phyloP scores from a whole-genome alignment of 768 basidiomycete genomes.

The Mycena maculata region DNA sequence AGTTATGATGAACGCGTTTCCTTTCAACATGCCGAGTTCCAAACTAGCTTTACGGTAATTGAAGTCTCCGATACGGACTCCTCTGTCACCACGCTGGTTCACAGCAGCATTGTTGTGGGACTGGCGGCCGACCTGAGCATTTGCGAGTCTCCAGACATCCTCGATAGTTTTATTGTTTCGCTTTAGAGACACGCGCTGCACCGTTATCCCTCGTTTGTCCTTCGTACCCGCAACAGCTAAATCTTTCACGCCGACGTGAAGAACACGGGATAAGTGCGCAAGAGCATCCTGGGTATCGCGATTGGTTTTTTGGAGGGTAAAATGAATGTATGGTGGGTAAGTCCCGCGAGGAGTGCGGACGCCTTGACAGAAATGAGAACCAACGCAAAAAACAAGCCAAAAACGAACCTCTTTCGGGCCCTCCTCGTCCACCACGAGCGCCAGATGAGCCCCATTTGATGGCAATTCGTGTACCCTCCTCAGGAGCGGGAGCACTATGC shows the following conservation, averaged over 20 bases:
- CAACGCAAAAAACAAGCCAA: not conserved
- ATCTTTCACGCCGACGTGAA: conserved; percentile 85
- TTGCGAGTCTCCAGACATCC: conserved; percentile 86
- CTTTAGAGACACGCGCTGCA: conserved; percentile 88
- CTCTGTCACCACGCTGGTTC: conserved; percentile 86
- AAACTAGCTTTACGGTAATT: conserved; percentile 84
- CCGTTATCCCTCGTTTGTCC: conserved; percentile 97
- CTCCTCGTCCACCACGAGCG: conserved; percentile 62
- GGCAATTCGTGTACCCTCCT: conserved; percentile 79
- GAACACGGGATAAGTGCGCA: conserved; percentile 76
- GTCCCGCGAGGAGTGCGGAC: conserved; percentile 67
- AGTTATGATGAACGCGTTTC: conserved; percentile 95
- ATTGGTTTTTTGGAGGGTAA: conserved; percentile 97
- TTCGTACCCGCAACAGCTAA: conserved; percentile 95
- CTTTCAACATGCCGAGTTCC: conserved; percentile 96
- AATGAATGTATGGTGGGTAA: conserved; percentile 92
- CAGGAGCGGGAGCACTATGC: conserved; percentile 52
- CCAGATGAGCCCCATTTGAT: conserved; percentile 78
- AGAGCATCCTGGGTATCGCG: conserved; percentile 97
- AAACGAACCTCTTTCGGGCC: conserved; percentile 48
- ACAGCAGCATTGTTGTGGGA: conserved; percentile 64
- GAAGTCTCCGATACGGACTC: conserved; percentile 88
- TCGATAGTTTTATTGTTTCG: conserved; percentile 82
- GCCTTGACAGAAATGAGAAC: conserved; percentile 39
- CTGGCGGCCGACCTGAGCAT: conserved; percentile 70